Evolutionary conservation across 352 stramenopile genomes (phyloP), one percentile per base, ranked within the genome.

Genomic region (Pythium dissimile): DNA sequence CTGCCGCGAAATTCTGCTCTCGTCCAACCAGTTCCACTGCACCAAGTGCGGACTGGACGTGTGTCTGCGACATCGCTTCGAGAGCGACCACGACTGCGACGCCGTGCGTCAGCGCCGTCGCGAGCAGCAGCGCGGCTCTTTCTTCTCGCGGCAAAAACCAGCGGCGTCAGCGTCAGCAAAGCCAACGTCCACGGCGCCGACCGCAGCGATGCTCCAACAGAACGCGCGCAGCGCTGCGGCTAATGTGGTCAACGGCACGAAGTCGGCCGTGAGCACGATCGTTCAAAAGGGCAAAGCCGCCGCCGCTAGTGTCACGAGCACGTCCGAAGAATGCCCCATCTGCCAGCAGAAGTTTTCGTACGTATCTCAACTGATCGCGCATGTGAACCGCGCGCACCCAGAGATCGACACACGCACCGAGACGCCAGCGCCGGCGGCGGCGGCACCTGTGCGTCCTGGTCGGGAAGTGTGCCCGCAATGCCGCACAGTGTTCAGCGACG

Each of bases 41-140:
- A 60, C 37, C 13, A 86, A 79, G 59, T 93, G 83, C 55, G 62
- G 63, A 0, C 78, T 87, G 24, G 77, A 86, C 24, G 83, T 93
- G 50, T 93, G 83, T 66, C 60, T 93, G 18, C 72, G 72, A 48
- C 83, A 93, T 62, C 71, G 83, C n/a, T 93, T 91, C 34, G 80
- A 88, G 59, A 60, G 66, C 15, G 83, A 93, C 59, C 83, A 93
- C 59, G 67, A 71, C 41, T 93, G 83, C 37, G 71, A 79, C 31
- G 56, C 11, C 6, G 67, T 64, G 30, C 66, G 71, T 15, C 34
- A 46, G 6, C 61, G 69, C 18, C 42, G 53, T 18, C 66, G 74
- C 39, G 64, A 77, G 27, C 64, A 76, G 18, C 64, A 76, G 24
- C 34, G 45, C 34, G 20, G 59, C 50, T 20, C 26, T 27, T 3